These are phyloP conservation scores for Plasmodium vivax DNA, from an alignment of 169 alveolate genomes.

Conservation along the genomic window DNA sequence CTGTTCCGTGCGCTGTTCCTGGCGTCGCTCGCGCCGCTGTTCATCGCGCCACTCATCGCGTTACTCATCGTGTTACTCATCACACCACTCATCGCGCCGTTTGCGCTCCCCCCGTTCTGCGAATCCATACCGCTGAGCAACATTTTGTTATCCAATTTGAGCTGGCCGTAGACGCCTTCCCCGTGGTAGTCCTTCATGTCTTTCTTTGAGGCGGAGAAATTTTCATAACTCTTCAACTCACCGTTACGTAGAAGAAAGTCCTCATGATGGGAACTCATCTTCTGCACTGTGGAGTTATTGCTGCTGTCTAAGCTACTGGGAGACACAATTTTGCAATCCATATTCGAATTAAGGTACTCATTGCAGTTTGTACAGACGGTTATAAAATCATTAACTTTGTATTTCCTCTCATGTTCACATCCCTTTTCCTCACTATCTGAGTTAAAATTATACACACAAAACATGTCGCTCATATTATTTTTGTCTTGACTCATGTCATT, in stretches of 20 bases:
- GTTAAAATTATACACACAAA: slow-evolving; percentile 35
- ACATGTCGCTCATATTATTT: slow-evolving; percentile 33
- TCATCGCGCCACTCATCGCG: neutral
- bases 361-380: slow-evolving; percentile 62
- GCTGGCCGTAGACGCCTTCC: slow-evolving; percentile 7
- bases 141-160: slow-evolving; percentile 9
- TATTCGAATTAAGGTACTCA: slow-evolving; percentile 46
- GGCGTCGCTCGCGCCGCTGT: neutral
- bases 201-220: neutral
- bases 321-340: slow-evolving; percentile 48
- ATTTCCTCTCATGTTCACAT: slow-evolving; percentile 47
- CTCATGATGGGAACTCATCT: slow-evolving; percentile 30
- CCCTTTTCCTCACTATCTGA: slow-evolving; percentile 68
- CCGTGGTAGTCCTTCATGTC: neutral
- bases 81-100: neutral
- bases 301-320: slow-evolving; percentile 7
- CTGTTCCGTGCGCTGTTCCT: neutral
- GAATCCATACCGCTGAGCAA: neutral
- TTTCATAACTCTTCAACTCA: slow-evolving; percentile 36
- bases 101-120: neutral
- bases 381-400: slow-evolving; percentile 63
- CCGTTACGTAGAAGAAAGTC: neutral
- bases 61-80: neutral
- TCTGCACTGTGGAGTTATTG: neutral
- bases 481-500: slow-evolving; percentile 31